A percentile compares a stretch with the other conserved stretches of the same genome.
These are phyloP conservation scores for Cyclotella sp. DNA, from an alignment of 108 stramenopile species.

Conservation along the genomic window DNA sequence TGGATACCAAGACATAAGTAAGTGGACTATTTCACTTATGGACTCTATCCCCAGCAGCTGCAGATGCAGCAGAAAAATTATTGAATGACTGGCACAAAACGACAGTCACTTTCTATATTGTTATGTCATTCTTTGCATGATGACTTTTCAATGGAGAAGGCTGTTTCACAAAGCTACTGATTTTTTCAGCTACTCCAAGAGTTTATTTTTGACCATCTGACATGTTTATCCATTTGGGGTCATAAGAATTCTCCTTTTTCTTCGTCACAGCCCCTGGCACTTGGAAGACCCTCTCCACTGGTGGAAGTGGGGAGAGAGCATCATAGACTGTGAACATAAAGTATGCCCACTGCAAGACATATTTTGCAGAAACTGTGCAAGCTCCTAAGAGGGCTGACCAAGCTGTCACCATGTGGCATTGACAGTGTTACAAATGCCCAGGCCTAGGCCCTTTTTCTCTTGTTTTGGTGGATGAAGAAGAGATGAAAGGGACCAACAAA, in stretches of 20 bases:
- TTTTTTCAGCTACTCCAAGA: constrained; percentile 18
- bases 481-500: no score
- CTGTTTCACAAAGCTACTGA: constrained; percentile 37
- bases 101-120: constrained; percentile 29
- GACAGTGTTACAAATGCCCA: constrained; percentile 40
- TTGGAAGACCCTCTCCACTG: constrained; percentile 17
- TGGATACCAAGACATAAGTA: no score
- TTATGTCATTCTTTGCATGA: constrained; percentile 22
- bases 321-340: constrained; percentile 13
- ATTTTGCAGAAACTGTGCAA: constrained; percentile 51
- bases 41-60: no score
- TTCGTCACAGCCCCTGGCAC: constrained; percentile 38
- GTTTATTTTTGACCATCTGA: constrained; percentile 26
- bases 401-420: constrained; percentile 38
- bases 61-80: no score
- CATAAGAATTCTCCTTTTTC: constrained; percentile 35
- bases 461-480: no score
- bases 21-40: no score
- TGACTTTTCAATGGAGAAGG: constrained; percentile 27
- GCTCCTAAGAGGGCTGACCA: constrained; percentile 13
- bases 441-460: no score
- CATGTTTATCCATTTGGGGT: constrained; percentile 49
- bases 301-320: constrained; percentile 37
- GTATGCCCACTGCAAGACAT: constrained; percentile 23
- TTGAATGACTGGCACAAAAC: constrained; percentile 52